Evolutionary conservation across 306 rosid species (phyloP).

Genomic region (Vigna trinervia): DNA sequence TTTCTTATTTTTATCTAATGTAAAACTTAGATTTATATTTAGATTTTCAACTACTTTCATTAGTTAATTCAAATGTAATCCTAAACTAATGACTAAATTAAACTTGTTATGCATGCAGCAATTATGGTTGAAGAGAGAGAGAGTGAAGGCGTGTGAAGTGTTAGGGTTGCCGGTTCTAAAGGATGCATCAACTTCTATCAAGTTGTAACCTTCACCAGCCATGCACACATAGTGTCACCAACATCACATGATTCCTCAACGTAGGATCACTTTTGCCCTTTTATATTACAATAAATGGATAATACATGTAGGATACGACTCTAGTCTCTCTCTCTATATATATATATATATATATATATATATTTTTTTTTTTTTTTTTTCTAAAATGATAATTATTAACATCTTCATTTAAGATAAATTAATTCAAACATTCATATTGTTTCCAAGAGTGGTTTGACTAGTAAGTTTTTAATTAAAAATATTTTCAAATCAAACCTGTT

Average conservation of each 20-base stretch:
- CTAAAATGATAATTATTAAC: no score
- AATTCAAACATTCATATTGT: no score
- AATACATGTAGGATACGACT: not conserved
- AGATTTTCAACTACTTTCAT: no score
- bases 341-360: not conserved
- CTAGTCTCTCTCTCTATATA: not conserved
- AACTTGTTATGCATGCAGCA: no score
- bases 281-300: not conserved
- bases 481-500: no score
- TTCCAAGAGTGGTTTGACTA: no score
- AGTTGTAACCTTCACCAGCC: constrained; percentile 29
- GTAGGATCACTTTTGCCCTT: constrained; percentile 10
- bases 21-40: no score
- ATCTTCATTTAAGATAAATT: no score
- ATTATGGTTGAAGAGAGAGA: not conserved
- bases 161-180: constrained; percentile 34
- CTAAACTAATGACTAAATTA: not conserved
- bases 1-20: no score
- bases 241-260: constrained; percentile 24
- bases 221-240: constrained; percentile 18
- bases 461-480: no score
- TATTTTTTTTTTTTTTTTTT: no score
- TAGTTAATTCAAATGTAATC: not conserved
- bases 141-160: constrained; percentile 10
- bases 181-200: constrained; percentile 27